Evolutionary conservation across 2,329 filamentous ascomycete genomes (phyloP).

Genomic region (Coniochaeta sp.): DNA sequence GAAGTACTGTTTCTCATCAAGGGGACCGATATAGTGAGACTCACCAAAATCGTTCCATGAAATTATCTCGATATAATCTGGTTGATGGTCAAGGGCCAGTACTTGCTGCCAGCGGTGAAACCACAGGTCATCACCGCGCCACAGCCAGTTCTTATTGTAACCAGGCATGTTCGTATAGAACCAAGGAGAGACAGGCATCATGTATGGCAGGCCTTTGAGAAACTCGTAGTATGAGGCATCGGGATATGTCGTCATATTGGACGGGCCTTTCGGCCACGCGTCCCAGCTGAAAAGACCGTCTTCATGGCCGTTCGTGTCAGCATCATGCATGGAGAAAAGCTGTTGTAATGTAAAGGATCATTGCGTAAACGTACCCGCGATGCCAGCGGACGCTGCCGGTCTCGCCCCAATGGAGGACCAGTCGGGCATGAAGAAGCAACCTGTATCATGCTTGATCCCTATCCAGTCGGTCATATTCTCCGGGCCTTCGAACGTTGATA

Average conservation of each 20-base stretch:
- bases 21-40: conserved; percentile 31
- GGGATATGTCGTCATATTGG: conserved; percentile 20
- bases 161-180: conserved; percentile 51
- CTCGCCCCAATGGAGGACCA: conserved; percentile 32
- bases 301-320: neutral
- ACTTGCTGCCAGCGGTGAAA: conserved; percentile 40
- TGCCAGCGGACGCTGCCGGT: conserved; percentile 7
- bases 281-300: conserved; percentile 31
- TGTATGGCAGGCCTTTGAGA: conserved; percentile 29
- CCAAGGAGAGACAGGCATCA: conserved; percentile 51
- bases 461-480: conserved; percentile 32
- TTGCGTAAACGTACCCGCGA: neutral
- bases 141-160: conserved; percentile 56
- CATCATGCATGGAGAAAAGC: too few relatives aligned
- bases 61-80: conserved; percentile 37
- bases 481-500: conserved; percentile 44
- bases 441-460: conserved; percentile 25
- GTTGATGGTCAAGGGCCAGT: conserved; percentile 18
- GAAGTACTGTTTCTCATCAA: conserved; percentile 17
- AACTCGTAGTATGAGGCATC: conserved; percentile 26
- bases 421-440: conserved; percentile 35
- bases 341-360: too few relatives aligned
- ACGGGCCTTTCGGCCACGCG: conserved; percentile 25
- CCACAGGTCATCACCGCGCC: conserved; percentile 39
- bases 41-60: conserved; percentile 51